Evolutionary conservation across 352 stramenopile species (phyloP), one percentile per base, ranked within the genome.

Genomic region (Globisporangium carolinianum): DNA sequence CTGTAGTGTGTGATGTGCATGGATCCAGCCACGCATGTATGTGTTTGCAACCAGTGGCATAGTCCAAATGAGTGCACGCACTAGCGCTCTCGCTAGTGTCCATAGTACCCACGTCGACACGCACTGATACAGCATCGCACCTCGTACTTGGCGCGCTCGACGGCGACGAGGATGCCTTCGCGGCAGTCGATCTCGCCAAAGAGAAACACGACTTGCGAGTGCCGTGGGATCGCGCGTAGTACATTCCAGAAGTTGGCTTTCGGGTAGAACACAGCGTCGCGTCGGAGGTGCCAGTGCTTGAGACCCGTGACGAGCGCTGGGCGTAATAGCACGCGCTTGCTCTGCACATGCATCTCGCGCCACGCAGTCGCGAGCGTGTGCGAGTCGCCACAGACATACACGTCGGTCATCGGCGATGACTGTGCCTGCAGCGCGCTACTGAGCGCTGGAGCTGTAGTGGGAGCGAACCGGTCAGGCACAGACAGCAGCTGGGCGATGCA

Each of bases 101-200:
- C 5, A 17, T 15, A 47, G 11, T 42, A 2, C 7, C 38, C 38
- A 42, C 42, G 8, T 46, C 15, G 45, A 9, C 45, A 24, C 17
- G 6, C 5, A 41, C 24, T 32, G 24, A 32, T 32, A 32, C 24
- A 32, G 18, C 14, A 56, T 7, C 47, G 48, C 45, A 92, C 82
- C 73, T 94, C 72, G 57, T 97, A 96, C 55, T 86, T 86, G 58
- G 79, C 90, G 51, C 87, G 87, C 53, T 97, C 84, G 15, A 97
- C 86, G 3, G 89, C 88, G 1, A 87, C 55, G 7, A 97, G 60
- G 43, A 97, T 88, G 15, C 94, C 95, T 69, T 98, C 94, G 11
- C 95, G 76, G 61, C 94, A 98, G 60, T 98, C 95, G 57, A 98
- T 98, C 68, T 98, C 95, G 38, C 95, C 93, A 68, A 98, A 88